phyloP scores from a whole-genome alignment of 129 eudicot species.

The Gnaphalium uliginosum region DNA sequence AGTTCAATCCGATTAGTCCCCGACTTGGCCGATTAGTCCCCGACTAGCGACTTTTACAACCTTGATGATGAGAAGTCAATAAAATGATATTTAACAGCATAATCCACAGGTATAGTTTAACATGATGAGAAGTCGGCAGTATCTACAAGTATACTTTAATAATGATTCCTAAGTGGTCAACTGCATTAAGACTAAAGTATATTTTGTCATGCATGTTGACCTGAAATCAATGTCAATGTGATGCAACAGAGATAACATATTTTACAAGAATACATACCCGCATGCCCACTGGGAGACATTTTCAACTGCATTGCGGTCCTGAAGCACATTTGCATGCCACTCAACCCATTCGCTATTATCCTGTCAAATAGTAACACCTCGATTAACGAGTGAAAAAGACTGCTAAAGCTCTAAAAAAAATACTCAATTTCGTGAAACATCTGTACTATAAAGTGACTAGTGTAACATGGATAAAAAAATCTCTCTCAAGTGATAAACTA shows the following conservation, averaged over 20 bases:
- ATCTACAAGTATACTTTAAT: background rate
- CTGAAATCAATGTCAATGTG: background rate
- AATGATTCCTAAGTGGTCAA: background rate
- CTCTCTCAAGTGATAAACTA: too few species aligned
- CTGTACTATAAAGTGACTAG: background rate
- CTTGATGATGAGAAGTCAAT: background rate
- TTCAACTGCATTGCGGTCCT: slow-evolving; percentile 79
- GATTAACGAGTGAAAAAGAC: background rate
- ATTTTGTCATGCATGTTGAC: background rate
- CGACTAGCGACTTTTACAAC: too few species aligned
- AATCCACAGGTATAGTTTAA: slow-evolving; percentile 1
- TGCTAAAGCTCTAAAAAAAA: background rate
- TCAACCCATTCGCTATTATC: slow-evolving; percentile 86
- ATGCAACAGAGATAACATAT: background rate
- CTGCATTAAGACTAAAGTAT: background rate
- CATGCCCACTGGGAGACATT: slow-evolving; percentile 95
- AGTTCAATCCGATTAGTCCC: too few species aligned
- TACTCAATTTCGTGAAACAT: background rate
- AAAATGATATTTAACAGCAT: background rate
- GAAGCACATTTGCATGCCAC: slow-evolving; percentile 81
- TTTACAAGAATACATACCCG: slow-evolving; percentile 59
- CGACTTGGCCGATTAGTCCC: too few species aligned
- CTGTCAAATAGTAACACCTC: slow-evolving; percentile 40
- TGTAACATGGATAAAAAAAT: background rate
- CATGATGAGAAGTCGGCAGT: background rate